phyloP scores from a whole-genome alignment of 1,284 basidiomycete genomes.

The Bondarzewia mesenterica region DNA sequence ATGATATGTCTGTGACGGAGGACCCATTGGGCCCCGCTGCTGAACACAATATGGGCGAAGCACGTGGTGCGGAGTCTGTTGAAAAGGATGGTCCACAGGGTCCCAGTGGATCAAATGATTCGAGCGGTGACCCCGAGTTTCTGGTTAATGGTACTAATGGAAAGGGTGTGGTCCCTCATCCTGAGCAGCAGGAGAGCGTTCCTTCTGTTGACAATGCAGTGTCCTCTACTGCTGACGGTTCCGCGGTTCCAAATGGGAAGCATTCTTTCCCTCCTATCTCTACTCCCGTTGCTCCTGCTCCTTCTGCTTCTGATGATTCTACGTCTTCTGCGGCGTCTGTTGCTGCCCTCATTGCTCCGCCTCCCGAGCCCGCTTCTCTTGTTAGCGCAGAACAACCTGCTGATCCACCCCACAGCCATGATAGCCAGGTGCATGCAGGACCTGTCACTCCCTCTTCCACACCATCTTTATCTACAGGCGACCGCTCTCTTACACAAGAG shows the following conservation, averaged over 20 bases:
- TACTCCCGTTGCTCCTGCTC: slow-evolving; percentile 10
- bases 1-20: slow-evolving; percentile 10
- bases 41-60: slow-evolving; percentile 12
- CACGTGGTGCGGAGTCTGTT: slow-evolving; percentile 10
- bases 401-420: slow-evolving; percentile 29
- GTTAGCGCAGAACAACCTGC: slow-evolving; percentile 32
- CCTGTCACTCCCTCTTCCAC: slow-evolving; percentile 3
- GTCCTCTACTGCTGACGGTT: slow-evolving; percentile 5
- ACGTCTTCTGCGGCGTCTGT: slow-evolving; percentile 14
- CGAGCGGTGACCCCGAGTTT: slow-evolving; percentile 5
- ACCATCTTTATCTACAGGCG: slow-evolving; percentile 5
- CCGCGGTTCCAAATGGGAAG: slow-evolving; percentile 9
- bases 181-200: slow-evolving; percentile 10
- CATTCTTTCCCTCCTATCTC: slow-evolving; percentile 10
- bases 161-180: slow-evolving; percentile 10
- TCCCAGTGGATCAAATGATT: slow-evolving; percentile 2
- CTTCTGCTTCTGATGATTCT: slow-evolving; percentile 8
- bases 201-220: slow-evolving; percentile 4
- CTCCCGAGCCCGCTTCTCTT: slow-evolving; percentile 34
- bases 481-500: slow-evolving; percentile 10
- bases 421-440: slow-evolving; percentile 14
- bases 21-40: slow-evolving; percentile 9
- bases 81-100: slow-evolving; percentile 13
- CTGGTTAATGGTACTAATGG: slow-evolving; percentile 1
- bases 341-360: slow-evolving; percentile 29